phyloP scores from a whole-genome alignment of 176 grass and related monocot species.

The Melocanna baccifera region DNA sequence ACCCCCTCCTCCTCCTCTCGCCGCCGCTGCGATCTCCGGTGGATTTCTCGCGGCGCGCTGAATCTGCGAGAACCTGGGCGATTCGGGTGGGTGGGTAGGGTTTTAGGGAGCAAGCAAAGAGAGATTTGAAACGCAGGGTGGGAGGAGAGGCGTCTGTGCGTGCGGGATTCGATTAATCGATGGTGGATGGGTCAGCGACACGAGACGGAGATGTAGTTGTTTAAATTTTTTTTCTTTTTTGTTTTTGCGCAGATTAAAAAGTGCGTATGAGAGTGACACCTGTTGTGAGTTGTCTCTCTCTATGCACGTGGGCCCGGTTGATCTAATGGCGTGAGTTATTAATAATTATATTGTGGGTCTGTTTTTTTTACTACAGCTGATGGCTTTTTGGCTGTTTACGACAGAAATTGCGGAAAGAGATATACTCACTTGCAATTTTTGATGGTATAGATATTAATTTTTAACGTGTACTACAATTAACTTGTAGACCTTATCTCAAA shows the following conservation, averaged over 20 bases:
- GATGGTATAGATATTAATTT: no score
- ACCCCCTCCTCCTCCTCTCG: not conserved
- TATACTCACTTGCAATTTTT: no score
- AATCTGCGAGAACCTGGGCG: slow-evolving; percentile 32
- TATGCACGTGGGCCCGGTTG: not conserved
- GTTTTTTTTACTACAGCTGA: no score
- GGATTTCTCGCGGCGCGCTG: slow-evolving; percentile 10
- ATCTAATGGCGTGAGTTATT: not conserved
- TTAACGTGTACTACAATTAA: no score
- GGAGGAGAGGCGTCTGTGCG: slow-evolving; percentile 3
- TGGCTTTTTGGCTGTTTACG: no score
- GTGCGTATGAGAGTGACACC: not conserved
- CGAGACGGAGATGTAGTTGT: not conserved
- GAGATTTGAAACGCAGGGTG: slow-evolving; percentile 44
- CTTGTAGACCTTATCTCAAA: no score
- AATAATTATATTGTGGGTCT: no score
- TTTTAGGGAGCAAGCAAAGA: slow-evolving; percentile 36
- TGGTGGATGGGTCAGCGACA: not conserved
- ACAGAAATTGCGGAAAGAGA: no score
- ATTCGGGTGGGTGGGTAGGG: slow-evolving; percentile 36
- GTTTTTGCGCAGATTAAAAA: not conserved
- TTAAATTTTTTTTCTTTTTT: not conserved
- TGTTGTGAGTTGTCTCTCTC: no score
- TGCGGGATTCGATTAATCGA: slow-evolving; percentile 28
- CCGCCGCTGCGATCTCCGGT: slow-evolving; percentile 11